Percentiles rank a stretch among this genome's conserved stretches.
Conservation (phyloP, 495 filamentous ascomycete genomes). For the Penicillium nucicola region DNA sequence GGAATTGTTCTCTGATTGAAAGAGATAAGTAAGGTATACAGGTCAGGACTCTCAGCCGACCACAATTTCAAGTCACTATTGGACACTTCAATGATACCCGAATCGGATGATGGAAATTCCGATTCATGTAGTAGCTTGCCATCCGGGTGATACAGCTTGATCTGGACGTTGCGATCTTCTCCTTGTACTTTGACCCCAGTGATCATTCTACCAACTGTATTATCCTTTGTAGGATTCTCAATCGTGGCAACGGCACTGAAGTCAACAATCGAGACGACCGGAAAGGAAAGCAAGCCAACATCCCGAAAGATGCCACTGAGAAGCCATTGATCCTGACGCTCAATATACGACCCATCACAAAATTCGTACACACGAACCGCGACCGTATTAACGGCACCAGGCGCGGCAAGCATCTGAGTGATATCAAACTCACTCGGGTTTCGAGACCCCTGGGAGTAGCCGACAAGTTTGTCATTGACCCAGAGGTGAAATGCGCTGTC, state of each 20-base stretch:
- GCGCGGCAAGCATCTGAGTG: constrained; percentile 35
- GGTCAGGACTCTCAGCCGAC: constrained; percentile 57
- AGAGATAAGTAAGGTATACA: constrained; percentile 50
- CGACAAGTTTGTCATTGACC: constrained; percentile 56
- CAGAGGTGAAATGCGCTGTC: constrained; percentile 65
- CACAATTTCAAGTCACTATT: constrained; percentile 38
- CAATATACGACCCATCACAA: constrained; percentile 61
- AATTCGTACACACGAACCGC: constrained; percentile 59
- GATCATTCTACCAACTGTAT: constrained; percentile 51
- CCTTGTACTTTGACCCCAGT: constrained; percentile 38
- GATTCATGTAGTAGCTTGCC: neutral
- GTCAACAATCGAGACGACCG: constrained; percentile 13
- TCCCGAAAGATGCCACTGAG: constrained; percentile 65
- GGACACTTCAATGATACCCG: neutral
- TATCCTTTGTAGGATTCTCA: constrained; percentile 56
- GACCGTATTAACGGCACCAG: constrained; percentile 43
- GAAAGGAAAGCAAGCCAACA: constrained; percentile 58
- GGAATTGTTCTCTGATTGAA: constrained; percentile 10
- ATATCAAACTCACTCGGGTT: constrained; percentile 65
- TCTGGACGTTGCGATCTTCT: constrained; percentile 11
- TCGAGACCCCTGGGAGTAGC: constrained; percentile 63
- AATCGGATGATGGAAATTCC: constrained; percentile 6
- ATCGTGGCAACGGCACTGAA: constrained; percentile 25
- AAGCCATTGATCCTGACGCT: constrained; percentile 60
- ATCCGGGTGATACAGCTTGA: constrained; percentile 9